Conservation (phyloP, 805 yeast species). For the Kodamaea hsintzibuensis region DNA sequence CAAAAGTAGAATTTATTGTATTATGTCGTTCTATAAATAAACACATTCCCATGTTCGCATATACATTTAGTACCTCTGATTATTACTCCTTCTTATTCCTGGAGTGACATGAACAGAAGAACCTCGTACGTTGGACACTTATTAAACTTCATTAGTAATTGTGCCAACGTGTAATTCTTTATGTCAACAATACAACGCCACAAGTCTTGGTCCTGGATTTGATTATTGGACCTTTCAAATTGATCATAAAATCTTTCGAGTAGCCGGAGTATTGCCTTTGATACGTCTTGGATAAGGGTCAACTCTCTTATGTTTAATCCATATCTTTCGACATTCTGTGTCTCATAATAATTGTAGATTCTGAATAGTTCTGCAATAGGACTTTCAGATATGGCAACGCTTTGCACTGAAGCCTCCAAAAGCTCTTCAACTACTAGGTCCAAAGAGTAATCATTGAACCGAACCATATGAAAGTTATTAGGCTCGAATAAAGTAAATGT, state of each 20-base stretch:
- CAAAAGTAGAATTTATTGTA: neutral
- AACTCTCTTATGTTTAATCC: constrained; percentile 8
- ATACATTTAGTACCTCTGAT: neutral
- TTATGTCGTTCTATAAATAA: constrained; percentile 1
- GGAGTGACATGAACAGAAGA: constrained; percentile 6
- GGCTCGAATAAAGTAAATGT: constrained; percentile 12
- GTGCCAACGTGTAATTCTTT: constrained; percentile 15
- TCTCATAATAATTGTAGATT: constrained; percentile 11
- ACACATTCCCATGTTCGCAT: neutral
- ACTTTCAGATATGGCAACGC: neutral
- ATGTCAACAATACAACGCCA: constrained; percentile 15
- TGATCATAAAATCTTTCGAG: constrained; percentile 9
- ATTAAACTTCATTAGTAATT: constrained; percentile 15
- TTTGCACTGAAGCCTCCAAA: neutral
- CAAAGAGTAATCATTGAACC: constrained; percentile 7
- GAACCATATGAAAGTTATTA: neutral
- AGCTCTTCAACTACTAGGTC: constrained; percentile 4
- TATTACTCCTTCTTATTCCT: neutral
- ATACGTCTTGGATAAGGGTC: constrained; percentile 11
- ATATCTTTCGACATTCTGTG: constrained; percentile 6
- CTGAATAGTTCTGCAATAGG: constrained; percentile 6
- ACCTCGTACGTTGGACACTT: constrained; percentile 9
- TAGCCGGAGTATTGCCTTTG: constrained; percentile 9
- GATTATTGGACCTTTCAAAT: neutral
- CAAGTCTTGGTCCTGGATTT: constrained; percentile 9